phyloP scores from a whole-genome alignment of 2,329 filamentous ascomycete genomes.

The Trichoderma harzianum region DNA sequence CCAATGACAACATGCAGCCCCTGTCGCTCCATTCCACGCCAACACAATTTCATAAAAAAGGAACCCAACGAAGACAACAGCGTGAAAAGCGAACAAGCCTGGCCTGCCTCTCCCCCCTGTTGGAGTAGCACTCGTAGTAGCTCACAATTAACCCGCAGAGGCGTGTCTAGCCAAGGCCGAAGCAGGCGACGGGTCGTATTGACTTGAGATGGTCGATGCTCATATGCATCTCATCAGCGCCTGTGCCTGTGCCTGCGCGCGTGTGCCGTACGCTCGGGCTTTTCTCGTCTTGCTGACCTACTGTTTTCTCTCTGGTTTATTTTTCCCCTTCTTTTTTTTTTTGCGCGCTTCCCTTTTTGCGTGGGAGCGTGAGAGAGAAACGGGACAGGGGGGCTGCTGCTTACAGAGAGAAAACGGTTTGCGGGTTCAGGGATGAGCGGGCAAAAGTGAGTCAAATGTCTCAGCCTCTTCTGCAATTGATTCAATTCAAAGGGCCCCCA shows the following conservation, averaged over 20 bases:
- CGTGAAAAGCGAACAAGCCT: background rate
- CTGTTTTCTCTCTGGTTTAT: background rate
- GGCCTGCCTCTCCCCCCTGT: background rate
- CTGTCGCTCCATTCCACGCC: background rate
- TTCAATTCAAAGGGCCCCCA: background rate
- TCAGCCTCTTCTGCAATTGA: background rate
- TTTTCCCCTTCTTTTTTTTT: background rate
- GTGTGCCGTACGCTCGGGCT: background rate
- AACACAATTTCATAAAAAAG: background rate
- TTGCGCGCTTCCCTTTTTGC: background rate
- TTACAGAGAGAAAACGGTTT: background rate
- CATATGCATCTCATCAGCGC: slow-evolving; percentile 12
- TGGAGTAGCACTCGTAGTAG: background rate
- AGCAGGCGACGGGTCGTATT: background rate
- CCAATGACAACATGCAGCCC: slow-evolving; percentile 7
- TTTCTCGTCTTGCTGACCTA: background rate
- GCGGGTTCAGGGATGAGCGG: background rate
- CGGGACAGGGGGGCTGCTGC: background rate
- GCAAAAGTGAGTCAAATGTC: background rate
- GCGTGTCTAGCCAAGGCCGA: background rate
- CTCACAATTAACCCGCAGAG: background rate
- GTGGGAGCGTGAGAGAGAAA: background rate
- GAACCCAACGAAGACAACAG: background rate
- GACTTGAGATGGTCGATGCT: slow-evolving; percentile 2
- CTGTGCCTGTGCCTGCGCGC: background rate